Evolutionary conservation across 495 filamentous ascomycete species (phyloP).

Genomic region (Talaromyces ruber): DNA sequence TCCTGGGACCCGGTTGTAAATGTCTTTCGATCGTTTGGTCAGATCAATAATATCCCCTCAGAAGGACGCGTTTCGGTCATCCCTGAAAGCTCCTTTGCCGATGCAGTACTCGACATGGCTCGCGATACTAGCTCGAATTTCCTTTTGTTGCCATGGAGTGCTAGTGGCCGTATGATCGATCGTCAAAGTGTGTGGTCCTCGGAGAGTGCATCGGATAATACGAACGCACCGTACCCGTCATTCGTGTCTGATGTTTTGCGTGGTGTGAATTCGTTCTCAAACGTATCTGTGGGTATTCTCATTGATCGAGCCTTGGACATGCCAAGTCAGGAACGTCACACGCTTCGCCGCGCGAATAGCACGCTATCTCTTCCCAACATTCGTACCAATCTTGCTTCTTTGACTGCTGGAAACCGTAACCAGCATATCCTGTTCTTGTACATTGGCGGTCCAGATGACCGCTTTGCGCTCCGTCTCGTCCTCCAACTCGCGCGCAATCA

Average conservation of each 20-base stretch:
- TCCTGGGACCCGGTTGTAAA: conserved; percentile 83
- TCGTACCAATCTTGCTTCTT: conserved; percentile 29
- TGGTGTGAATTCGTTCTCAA: conserved; percentile 26
- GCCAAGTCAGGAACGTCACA: conserved; percentile 31
- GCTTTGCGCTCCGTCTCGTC: conserved; percentile 68
- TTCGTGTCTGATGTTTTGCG: conserved; percentile 51
- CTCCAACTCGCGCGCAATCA: conserved; percentile 71
- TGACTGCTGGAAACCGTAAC: conserved; percentile 48
- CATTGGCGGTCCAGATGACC: conserved; percentile 79
- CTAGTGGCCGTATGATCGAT: conserved; percentile 67
- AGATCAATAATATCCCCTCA: conserved; percentile 75
- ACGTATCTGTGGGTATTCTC: conserved; percentile 64
- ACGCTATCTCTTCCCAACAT: conserved; percentile 47
- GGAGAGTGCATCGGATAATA: conserved; percentile 19
- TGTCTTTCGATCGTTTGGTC: conserved; percentile 81
- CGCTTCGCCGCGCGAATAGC: conserved; percentile 42
- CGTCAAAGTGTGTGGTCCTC: conserved; percentile 23
- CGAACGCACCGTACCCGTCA: conserved; percentile 44
- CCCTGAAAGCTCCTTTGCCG: conserved; percentile 69
- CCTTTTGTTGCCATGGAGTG: conserved; percentile 85
- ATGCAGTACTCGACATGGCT: conserved; percentile 60
- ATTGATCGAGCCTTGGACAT: conserved; percentile 59
- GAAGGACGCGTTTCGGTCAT: conserved; percentile 72
- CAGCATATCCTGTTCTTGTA: conserved; percentile 87
- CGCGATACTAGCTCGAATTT: conserved; percentile 65